phyloP scores from a whole-genome alignment of 495 filamentous ascomycete genomes.

The Rostrohypoxylon terebratum region DNA sequence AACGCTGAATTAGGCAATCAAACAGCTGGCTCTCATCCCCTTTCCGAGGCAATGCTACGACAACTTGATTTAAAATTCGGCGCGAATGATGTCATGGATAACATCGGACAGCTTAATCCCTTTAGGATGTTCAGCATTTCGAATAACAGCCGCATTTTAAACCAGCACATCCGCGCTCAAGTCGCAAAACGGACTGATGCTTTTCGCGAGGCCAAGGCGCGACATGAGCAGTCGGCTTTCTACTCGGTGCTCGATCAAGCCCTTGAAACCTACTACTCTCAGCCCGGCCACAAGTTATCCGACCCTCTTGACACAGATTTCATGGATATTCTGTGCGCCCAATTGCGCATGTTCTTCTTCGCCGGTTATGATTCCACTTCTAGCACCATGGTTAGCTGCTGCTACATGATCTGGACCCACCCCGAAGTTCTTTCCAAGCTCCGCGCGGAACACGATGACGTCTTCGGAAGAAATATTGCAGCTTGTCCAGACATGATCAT shows the following conservation, averaged over 20 bases:
- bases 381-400: constrained; percentile 54
- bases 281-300: constrained; percentile 22
- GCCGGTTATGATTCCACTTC: constrained; percentile 56
- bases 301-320: constrained; percentile 42
- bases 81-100: constrained; percentile 43
- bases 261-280: constrained; percentile 45
- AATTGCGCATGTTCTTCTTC: constrained; percentile 48
- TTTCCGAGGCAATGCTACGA: constrained; percentile 46
- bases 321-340: constrained; percentile 37
- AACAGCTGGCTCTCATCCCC: constrained; percentile 44
- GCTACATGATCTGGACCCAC: constrained; percentile 58
- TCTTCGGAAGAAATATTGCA: constrained; percentile 47
- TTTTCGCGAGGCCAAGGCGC: constrained; percentile 34
- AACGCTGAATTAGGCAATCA: constrained; percentile 48
- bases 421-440: constrained; percentile 54
- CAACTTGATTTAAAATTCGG: constrained; percentile 46
- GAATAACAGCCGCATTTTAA: constrained; percentile 48
- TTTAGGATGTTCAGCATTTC: constrained; percentile 37
- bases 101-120: constrained; percentile 45
- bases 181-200: constrained; percentile 32
- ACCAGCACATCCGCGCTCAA: constrained; percentile 43
- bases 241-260: constrained; percentile 47
- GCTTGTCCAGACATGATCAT: constrained; percentile 46
- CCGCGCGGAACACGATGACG: constrained; percentile 60
- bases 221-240: constrained; percentile 36